Base-by-base conservation (phyloP, 2,329 filamentous ascomycete genomes). In the Arthrobotrys sinensis region DNA sequence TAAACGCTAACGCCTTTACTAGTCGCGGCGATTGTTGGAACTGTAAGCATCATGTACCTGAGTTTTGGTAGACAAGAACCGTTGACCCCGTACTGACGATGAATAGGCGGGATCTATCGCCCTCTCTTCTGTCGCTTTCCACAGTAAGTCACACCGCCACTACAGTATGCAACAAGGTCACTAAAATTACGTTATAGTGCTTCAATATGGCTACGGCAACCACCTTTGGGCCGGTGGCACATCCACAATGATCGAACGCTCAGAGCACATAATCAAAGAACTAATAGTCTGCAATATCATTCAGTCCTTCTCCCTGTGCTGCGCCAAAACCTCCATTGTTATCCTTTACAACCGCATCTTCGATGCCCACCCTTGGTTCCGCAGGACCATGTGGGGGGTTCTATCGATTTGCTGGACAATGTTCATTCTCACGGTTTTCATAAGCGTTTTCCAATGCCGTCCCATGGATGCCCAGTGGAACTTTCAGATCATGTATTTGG, bases 281-380 rank as follows among this genome's bases (percentile, higher is more conserved):
- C 52, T 75, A 32, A 67, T 75, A 19, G 70, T 50, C 5, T 75
- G 70, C 53, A 67, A 24, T 4, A 67, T 75, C 5, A 43, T 75
- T 2, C 63, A 67, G 11, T 32, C 65, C 2, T 62, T 75, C n/a
- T 60, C 63, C 12, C 62, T 75, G n/a, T 46, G 50, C 1, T 53
- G 67, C 19, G 63, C 70, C 24, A 75, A 67, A 28, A 67, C 70
- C 4, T 67, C 70, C 1, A 75, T 75, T 5, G 62, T 75, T 4
- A 52, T 67, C 40, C 52, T 75, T 1, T 75, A 75, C 63, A 75
- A 75, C 43, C 70, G 70, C 11, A 75, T 75, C 21, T 75, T 75
- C 16, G 36, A 67, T 11, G 40, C 50, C 7, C 62, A 75, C 63
- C 28, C 43, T 3, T 75, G 63, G 70, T 57, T 68, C 24, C 36